These are phyloP conservation scores for Coniochaeta pulveracea DNA, from an alignment of 2,329 filamentous ascomycete genomes.

Conservation along the genomic window DNA sequence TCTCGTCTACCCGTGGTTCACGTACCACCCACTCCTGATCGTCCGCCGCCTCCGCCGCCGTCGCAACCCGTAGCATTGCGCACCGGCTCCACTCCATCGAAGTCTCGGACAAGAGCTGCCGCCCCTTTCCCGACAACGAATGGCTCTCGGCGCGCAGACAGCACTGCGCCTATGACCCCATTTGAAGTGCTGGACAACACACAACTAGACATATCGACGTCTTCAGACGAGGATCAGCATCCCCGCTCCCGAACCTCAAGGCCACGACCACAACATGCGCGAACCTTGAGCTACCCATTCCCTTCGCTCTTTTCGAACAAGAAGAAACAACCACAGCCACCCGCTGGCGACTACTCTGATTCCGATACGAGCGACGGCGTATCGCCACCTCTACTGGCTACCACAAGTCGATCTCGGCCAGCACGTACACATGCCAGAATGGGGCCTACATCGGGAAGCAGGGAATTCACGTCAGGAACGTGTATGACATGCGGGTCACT, in stretches of 20 bases:
- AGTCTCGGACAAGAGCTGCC: background rate
- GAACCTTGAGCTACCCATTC: constrained; percentile 74
- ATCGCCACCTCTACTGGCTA: too few species aligned
- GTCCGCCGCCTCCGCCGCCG: background rate
- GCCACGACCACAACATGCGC: constrained; percentile 30
- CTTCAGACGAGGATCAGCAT: constrained; percentile 29
- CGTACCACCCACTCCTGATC: background rate
- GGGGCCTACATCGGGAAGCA: constrained; percentile 22
- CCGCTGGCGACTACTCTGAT: constrained; percentile 19
- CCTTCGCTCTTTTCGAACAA: constrained; percentile 55
- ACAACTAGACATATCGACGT: constrained; percentile 19
- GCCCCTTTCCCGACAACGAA: too few species aligned
- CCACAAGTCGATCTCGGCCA: too few species aligned
- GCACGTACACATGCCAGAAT: too few species aligned
- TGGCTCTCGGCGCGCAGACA: background rate
- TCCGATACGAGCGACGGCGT: constrained; percentile 32
- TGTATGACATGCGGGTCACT: constrained; percentile 81
- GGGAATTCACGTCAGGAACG: constrained; percentile 56
- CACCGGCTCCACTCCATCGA: background rate
- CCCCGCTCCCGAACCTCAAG: constrained; percentile 14
- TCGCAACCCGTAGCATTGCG: background rate
- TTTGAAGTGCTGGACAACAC: constrained; percentile 5
- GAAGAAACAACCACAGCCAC: constrained; percentile 39
- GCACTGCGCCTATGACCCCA: background rate
- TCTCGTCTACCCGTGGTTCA: background rate